Conservation (phyloP, 805 yeast species). For the Isabelozyma pseudorhagii region DNA sequence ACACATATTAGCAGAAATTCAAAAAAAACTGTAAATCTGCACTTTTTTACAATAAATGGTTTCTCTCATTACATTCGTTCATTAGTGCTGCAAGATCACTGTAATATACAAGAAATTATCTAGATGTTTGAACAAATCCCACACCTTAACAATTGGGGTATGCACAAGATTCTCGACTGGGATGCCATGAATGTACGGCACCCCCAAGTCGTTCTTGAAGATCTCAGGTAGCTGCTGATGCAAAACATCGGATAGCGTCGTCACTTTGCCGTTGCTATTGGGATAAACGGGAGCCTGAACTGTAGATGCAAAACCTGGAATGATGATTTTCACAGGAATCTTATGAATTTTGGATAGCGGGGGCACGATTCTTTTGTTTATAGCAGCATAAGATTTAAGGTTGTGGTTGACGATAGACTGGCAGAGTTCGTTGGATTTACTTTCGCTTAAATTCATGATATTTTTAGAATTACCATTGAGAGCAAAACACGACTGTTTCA, state of each 20-base stretch:
- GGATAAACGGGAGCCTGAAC: constrained; percentile 24
- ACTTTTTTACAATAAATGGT: background rate
- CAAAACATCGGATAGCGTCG: constrained; percentile 11
- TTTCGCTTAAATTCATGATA: constrained; percentile 72
- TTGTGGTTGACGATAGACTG: constrained; percentile 39
- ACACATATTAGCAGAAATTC: too few species aligned
- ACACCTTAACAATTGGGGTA: constrained; percentile 20
- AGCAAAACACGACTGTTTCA: constrained; percentile 79
- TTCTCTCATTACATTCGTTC: background rate
- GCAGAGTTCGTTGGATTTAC: constrained; percentile 60
- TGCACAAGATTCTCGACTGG: constrained; percentile 13
- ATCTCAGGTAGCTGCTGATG: constrained; percentile 9
- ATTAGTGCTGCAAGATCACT: constrained; percentile 5
- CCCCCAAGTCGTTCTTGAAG: constrained; percentile 3
- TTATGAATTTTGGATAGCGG: constrained; percentile 20
- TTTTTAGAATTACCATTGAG: constrained; percentile 74
- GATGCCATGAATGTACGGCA: constrained; percentile 32
- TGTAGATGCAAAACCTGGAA: constrained; percentile 35
- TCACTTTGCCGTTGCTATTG: constrained; percentile 1
- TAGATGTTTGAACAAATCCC: constrained; percentile 30
- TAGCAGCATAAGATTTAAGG: constrained; percentile 17
- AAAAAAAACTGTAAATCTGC: background rate
- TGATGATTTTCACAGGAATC: constrained; percentile 49
- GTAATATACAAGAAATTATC: constrained; percentile 37
- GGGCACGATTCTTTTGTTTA: constrained; percentile 27